Evolutionary conservation across 331 rosid genomes (phyloP).

Genomic region (Pyracantha coccinea): DNA sequence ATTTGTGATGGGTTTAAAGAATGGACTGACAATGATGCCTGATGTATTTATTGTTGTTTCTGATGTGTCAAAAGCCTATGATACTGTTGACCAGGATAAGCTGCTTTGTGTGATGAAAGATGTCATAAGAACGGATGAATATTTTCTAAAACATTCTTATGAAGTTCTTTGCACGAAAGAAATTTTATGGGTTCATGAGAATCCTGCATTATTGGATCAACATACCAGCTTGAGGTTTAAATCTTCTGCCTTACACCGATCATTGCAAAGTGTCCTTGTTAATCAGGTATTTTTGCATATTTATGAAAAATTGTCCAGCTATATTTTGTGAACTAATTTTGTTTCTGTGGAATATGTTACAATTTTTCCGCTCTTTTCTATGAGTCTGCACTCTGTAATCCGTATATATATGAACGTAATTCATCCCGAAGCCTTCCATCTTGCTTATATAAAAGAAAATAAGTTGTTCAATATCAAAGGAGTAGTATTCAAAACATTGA

Average conservation of each 20-base stretch:
- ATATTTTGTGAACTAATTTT: background rate
- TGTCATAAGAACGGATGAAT: constrained; percentile 35
- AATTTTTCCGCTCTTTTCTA: background rate
- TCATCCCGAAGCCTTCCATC: background rate
- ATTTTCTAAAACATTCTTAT: constrained; percentile 41
- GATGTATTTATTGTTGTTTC: constrained; percentile 52
- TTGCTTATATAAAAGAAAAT: background rate
- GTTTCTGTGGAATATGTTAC: background rate
- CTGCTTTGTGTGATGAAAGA: constrained; percentile 55
- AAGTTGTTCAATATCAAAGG: background rate
- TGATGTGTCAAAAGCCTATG: constrained; percentile 84
- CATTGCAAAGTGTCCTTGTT: constrained; percentile 44
- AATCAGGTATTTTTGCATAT: constrained; percentile 42
- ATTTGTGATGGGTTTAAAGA: constrained; percentile 42
- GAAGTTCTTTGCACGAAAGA: constrained; percentile 51
- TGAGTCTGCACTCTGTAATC: background rate
- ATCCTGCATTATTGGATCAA: constrained; percentile 26
- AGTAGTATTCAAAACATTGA: background rate
- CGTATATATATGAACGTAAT: background rate
- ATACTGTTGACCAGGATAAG: constrained; percentile 71
- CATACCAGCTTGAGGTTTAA: constrained; percentile 20
- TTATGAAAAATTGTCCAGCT: background rate
- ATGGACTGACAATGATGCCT: constrained; percentile 29
- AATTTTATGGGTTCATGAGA: constrained; percentile 59
- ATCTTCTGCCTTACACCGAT: constrained; percentile 22